phyloP scores from a whole-genome alignment of 495 filamentous ascomycete genomes.

The Neurospora terricola region DNA sequence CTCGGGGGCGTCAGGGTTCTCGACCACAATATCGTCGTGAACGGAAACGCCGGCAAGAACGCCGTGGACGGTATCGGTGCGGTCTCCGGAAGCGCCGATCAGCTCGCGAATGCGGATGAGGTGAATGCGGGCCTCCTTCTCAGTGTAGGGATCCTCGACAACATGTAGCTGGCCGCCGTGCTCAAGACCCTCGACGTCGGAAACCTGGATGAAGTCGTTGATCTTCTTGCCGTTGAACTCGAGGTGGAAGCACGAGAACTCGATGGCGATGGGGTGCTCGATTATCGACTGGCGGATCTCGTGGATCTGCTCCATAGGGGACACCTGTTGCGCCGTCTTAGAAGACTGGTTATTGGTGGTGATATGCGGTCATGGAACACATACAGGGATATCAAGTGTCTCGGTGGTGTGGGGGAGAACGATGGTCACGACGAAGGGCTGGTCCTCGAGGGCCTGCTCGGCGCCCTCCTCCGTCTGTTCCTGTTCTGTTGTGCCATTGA shows the following conservation, averaged over 20 bases:
- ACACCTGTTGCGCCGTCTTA: constrained; percentile 52
- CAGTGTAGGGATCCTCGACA: constrained; percentile 94
- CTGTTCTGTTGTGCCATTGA: not conserved
- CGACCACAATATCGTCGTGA: constrained; percentile 59
- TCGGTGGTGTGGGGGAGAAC: constrained; percentile 72
- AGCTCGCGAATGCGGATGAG: constrained; percentile 82
- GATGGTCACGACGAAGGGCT: constrained; percentile 55
- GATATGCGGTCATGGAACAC: constrained; percentile 11
- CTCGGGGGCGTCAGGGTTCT: constrained; percentile 18
- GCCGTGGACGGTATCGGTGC: constrained; percentile 80
- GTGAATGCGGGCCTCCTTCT: constrained; percentile 96
- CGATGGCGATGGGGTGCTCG: constrained; percentile 84
- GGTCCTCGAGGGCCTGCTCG: constrained; percentile 17
- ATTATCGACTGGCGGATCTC: constrained; percentile 95
- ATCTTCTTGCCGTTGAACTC: constrained; percentile 75
- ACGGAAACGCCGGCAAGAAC: constrained; percentile 79
- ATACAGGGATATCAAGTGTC: constrained; percentile 76
- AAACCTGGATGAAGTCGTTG: constrained; percentile 91
- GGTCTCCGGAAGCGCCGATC: constrained; percentile 81
- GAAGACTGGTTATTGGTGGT: not conserved
- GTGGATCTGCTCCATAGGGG: constrained; percentile 89
- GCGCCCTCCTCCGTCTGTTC: constrained; percentile 12
- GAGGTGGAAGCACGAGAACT: constrained; percentile 98
- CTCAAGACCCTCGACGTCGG: constrained; percentile 73
- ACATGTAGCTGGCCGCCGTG: constrained; percentile 66